Percentiles rank a stretch among this genome's conserved stretches.
phyloP scores from a whole-genome alignment of 768 basidiomycete species.

The Mycena haematopus region DNA sequence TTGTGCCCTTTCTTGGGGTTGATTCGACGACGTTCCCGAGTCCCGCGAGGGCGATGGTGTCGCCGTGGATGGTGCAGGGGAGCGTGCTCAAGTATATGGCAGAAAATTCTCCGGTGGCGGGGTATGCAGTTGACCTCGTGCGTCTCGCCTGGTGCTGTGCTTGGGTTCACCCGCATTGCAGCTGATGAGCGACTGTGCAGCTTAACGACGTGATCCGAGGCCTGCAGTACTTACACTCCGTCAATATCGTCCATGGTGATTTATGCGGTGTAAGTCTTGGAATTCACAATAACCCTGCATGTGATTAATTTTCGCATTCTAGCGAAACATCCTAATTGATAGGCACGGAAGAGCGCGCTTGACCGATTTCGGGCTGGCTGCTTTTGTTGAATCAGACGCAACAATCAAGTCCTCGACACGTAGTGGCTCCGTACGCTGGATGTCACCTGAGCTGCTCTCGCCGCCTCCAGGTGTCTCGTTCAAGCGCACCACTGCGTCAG shows the following conservation, averaged over 20 bases:
- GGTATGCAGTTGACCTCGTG: background rate
- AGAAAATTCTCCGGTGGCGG: background rate
- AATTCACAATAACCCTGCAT: too few relatives aligned
- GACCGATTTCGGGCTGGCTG: background rate
- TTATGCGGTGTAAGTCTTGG: background rate
- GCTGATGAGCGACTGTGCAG: background rate
- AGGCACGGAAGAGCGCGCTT: background rate
- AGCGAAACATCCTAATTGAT: background rate
- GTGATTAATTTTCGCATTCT: background rate
- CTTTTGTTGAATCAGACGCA: background rate
- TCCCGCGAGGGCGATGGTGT: background rate
- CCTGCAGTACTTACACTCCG: background rate
- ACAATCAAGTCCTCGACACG: background rate
- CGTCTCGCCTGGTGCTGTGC: background rate
- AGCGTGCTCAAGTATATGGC: background rate
- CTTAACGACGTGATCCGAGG: background rate
- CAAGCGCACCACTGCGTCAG: background rate
- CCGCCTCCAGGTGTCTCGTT: background rate
- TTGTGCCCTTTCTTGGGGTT: background rate
- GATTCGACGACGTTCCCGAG: background rate
- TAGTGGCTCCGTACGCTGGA: background rate
- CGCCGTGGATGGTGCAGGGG: background rate
- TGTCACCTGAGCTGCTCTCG: background rate
- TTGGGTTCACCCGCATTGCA: background rate
- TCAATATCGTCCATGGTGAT: background rate